Evolutionary conservation across 768 basidiomycete species (phyloP), one percentile per base, ranked within the genome.

Genomic region (Lentinula detonsa): DNA sequence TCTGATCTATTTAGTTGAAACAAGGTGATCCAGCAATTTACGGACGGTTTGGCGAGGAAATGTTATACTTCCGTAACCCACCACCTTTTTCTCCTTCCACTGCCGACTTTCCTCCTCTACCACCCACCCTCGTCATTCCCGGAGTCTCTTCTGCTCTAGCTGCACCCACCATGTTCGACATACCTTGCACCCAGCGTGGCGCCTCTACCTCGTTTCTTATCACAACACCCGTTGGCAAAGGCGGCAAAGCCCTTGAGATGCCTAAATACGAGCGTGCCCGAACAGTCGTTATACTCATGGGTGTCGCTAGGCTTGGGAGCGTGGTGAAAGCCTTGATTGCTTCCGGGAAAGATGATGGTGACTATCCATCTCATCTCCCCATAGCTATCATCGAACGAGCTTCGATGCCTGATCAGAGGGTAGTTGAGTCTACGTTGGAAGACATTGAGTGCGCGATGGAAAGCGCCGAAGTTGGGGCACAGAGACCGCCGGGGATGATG

Each of bases 21-120:
- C 97, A 98, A 79, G 97, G 97, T 11, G 97, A 99, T 70, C 97
- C 97, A 10, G 87, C 90, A 15, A 85, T 99, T 0, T 99, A 97
- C 69, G 97, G 93, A 3, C 87, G 97, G 23, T 90, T 90, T 0
- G 95, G 95, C 34, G 96, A 98, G 70, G 97, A 99, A 73, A 85
- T 98, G 1, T 80, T 96, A 21, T 93, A 90, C 75, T 96, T 98
- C 82, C 86, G 95, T 11, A 74, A 84, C 51, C 86, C 87, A 51
- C 55, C 55, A 11, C 31, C 40, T 23, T 21, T 3, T 2, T 21
- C 35, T 21, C n/a, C 54, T 15, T 31, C 55, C 10, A 8, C 18
- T 23, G 15, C 33, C 8, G 10, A 48, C 9, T 15, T 18, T 11
- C 18, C 39, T 23, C 57, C 57, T 10, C n/a, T 95, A 94, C 1